Evolutionary conservation across 345 rosid species (phyloP).

Genomic region (Erucastrum elatum): DNA sequence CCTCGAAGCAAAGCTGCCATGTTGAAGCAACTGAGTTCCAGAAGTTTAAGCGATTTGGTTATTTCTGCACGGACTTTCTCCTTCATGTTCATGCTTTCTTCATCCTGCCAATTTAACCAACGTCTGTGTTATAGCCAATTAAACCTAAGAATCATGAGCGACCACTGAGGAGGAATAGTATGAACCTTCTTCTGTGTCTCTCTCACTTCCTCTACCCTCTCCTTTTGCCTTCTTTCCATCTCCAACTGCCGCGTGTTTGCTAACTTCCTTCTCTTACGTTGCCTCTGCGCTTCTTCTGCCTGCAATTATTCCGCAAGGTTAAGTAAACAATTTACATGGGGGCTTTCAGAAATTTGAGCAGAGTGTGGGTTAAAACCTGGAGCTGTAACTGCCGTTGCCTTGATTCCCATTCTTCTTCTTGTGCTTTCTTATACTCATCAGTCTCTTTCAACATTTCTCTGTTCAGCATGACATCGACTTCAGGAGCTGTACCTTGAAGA

Average conservation of each 20-base stretch:
- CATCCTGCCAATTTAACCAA: slow-evolving; percentile 51
- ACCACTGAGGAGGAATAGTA: neutral
- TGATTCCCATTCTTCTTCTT: slow-evolving; percentile 83
- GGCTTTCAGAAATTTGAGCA: neutral
- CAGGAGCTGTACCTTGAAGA: slow-evolving; percentile 28
- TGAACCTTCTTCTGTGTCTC: slow-evolving; percentile 81
- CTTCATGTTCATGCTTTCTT: slow-evolving; percentile 72
- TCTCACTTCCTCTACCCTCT: slow-evolving; percentile 84
- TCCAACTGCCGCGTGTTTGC: slow-evolving; percentile 62
- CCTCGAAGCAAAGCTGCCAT: slow-evolving; percentile 80
- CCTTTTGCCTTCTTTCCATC: slow-evolving; percentile 84
- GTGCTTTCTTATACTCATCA: slow-evolving; percentile 75
- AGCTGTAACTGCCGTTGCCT: slow-evolving; percentile 65
- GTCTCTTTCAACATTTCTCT: slow-evolving; percentile 86
- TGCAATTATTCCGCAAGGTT: slow-evolving; percentile 33
- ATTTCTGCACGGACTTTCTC: slow-evolving; percentile 64
- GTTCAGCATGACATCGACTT: slow-evolving; percentile 51
- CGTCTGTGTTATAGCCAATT: slow-evolving; percentile 3
- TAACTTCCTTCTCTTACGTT: slow-evolving; percentile 67
- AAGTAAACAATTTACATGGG: neutral
- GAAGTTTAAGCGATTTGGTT: slow-evolving; percentile 54
- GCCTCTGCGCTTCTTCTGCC: slow-evolving; percentile 81
- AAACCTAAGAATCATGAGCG: slow-evolving; percentile 13
- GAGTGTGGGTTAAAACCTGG: slow-evolving; percentile 53
- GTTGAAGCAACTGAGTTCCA: slow-evolving; percentile 60